phyloP scores from a whole-genome alignment of 257 asterid species.

The Solanum medicagineum region DNA sequence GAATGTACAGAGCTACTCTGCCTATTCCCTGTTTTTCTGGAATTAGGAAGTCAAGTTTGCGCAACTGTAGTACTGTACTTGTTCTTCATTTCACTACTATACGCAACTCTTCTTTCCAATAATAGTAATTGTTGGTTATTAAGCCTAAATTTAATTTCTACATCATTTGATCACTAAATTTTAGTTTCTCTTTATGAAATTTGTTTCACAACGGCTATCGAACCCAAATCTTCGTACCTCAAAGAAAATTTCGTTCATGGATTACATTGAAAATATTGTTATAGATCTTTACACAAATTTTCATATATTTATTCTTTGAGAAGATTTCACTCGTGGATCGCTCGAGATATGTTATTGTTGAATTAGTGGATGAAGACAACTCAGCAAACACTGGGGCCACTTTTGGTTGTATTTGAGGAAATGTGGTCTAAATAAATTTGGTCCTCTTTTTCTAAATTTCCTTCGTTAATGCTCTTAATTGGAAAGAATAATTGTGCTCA shows the following conservation, averaged over 20 bases:
- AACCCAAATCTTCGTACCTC: not conserved
- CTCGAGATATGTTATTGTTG: too few relatives aligned
- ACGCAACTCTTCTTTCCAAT: not conserved
- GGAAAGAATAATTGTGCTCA: not conserved
- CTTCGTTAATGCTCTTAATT: not conserved
- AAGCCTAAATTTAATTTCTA: not conserved
- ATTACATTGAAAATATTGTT: too few relatives aligned
- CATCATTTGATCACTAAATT: not conserved
- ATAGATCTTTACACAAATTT: too few relatives aligned
- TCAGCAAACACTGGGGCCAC: not conserved
- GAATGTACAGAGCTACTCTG: constrained; percentile 12
- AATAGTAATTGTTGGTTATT: not conserved
- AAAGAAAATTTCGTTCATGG: too few relatives aligned
- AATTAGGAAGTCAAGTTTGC: constrained; percentile 5
- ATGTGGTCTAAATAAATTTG: not conserved
- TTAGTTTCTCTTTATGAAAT: not conserved
- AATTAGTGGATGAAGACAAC: not conserved
- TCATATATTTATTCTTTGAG: too few relatives aligned
- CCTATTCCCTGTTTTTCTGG: constrained; percentile 13
- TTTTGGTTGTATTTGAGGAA: not conserved
- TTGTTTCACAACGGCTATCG: not conserved
- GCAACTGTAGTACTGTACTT: not conserved
- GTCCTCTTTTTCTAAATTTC: not conserved
- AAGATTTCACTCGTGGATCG: too few relatives aligned
- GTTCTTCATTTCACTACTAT: not conserved